These are phyloP conservation scores for Sicyos edulis DNA, from an alignment of 306 rosid species.

Conservation along the genomic window DNA sequence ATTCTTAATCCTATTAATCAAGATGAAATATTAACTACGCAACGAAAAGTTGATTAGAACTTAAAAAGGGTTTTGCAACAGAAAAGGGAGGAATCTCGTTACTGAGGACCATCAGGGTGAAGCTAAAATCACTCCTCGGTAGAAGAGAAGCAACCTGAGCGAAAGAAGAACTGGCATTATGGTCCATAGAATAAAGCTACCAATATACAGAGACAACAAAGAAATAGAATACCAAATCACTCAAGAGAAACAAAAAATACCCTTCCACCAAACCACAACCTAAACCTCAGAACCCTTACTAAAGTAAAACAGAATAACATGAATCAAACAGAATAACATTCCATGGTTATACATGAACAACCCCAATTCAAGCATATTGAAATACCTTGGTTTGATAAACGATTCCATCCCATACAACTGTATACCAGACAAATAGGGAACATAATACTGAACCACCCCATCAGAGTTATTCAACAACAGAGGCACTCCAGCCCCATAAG, in stretches of 20 bases:
- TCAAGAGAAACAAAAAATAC: not conserved
- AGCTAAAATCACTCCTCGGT: not conserved
- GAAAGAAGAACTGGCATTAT: not conserved
- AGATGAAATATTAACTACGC: not conserved
- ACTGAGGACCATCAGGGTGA: not conserved
- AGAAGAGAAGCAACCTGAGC: not conserved
- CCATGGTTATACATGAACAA: not conserved
- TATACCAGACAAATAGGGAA: slow-evolving; percentile 49
- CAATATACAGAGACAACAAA: not conserved
- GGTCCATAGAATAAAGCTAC: slow-evolving; percentile 4
- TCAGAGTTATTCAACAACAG: slow-evolving; percentile 31
- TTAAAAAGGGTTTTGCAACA: not conserved
- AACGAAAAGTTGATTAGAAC: not conserved
- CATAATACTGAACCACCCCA: slow-evolving; percentile 38
- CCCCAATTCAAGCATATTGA: not conserved
- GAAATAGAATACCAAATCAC: not conserved
- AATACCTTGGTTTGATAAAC: slow-evolving; percentile 6
- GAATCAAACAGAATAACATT: not conserved
- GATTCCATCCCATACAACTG: slow-evolving; percentile 33
- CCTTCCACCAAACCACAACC: not conserved
- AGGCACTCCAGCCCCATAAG: slow-evolving; percentile 52
- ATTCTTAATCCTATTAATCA: not conserved
- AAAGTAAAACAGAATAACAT: not conserved
- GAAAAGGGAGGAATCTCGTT: not conserved
- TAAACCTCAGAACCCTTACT: not conserved